A percentile compares a stretch with the other conserved stretches of the same genome.
These are phyloP conservation scores for Paraconiothyrium brasiliense DNA, from an alignment of 2,329 filamentous ascomycete genomes.

Conservation along the genomic window DNA sequence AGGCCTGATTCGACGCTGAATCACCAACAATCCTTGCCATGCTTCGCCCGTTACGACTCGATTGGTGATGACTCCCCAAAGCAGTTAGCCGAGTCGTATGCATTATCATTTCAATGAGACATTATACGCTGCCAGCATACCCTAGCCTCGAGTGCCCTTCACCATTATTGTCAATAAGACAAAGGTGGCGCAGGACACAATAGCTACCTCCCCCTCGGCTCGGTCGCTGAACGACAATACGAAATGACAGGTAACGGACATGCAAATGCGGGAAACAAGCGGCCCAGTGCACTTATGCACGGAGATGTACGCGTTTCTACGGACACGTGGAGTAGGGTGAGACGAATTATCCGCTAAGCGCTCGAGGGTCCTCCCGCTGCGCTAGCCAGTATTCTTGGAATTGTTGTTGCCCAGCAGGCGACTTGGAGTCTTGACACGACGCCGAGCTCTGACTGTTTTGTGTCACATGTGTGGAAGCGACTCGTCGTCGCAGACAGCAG, in stretches of 20 bases:
- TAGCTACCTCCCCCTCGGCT: background rate
- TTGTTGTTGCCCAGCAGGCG: background rate
- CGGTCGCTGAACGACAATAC: background rate
- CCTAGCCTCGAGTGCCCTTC: background rate
- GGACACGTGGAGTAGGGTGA: constrained; percentile 11
- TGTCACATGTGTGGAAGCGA: background rate
- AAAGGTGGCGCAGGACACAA: constrained; percentile 4
- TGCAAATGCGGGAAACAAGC: constrained; percentile 6
- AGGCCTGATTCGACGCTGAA: constrained; percentile 4
- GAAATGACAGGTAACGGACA: constrained; percentile 8
- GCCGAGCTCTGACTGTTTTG: background rate
- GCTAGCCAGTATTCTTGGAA: background rate
- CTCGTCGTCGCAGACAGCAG: background rate
- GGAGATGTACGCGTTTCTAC: constrained; percentile 1
- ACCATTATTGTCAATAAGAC: constrained; percentile 12
- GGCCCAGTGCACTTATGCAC: constrained; percentile 5
- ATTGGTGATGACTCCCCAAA: constrained; percentile 1
- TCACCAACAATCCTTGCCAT: constrained; percentile 1
- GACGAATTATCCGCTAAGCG: constrained; percentile 9
- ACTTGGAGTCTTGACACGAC: background rate
- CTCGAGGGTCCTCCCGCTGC: background rate
- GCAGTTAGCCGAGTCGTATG: constrained; percentile 4
- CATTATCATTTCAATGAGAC: constrained; percentile 1
- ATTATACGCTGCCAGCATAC: constrained; percentile 6
- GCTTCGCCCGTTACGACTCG: constrained; percentile 3